Conservation (phyloP, 2,329 filamentous ascomycete species). For the Paradendryphiella salina region DNA sequence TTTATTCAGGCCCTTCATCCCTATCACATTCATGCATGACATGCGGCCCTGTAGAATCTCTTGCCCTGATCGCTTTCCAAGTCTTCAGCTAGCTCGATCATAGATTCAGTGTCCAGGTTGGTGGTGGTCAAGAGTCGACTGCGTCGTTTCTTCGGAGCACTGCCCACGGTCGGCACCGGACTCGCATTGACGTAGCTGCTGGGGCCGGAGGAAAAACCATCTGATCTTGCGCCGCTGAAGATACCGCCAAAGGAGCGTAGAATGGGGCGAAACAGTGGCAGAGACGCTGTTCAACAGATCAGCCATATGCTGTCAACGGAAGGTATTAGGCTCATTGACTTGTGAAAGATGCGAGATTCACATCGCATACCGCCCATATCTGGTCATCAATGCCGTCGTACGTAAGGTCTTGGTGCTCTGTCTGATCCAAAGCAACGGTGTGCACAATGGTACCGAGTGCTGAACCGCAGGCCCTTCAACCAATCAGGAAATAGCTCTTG, state of each 20-base stretch:
- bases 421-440: constrained; percentile 19
- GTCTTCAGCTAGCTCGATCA: constrained; percentile 18
- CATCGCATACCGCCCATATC: constrained; percentile 33
- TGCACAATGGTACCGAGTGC: constrained; percentile 26
- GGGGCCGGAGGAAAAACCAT: neutral
- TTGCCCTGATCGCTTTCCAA: neutral
- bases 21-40: neutral
- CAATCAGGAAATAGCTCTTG: neutral
- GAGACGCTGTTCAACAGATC: constrained; percentile 14
- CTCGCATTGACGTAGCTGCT: constrained; percentile 9
- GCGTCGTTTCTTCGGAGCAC: constrained; percentile 5
- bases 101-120: constrained; percentile 13
- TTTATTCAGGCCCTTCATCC: neutral
- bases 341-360: constrained; percentile 28
- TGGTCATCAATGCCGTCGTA: constrained; percentile 28
- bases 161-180: constrained; percentile 18
- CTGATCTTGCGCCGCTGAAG: constrained; percentile 14
- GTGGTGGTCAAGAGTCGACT: neutral
- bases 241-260: constrained; percentile 21
- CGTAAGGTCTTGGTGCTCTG: constrained; percentile 21
- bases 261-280: constrained; percentile 26
- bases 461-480: constrained; percentile 21
- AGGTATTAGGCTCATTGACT: constrained; percentile 12
- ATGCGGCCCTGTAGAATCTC: neutral
- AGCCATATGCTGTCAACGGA: neutral